Evolutionary conservation across 257 asterid genomes (phyloP).

Genomic region (Solanum bulbocastanum): DNA sequence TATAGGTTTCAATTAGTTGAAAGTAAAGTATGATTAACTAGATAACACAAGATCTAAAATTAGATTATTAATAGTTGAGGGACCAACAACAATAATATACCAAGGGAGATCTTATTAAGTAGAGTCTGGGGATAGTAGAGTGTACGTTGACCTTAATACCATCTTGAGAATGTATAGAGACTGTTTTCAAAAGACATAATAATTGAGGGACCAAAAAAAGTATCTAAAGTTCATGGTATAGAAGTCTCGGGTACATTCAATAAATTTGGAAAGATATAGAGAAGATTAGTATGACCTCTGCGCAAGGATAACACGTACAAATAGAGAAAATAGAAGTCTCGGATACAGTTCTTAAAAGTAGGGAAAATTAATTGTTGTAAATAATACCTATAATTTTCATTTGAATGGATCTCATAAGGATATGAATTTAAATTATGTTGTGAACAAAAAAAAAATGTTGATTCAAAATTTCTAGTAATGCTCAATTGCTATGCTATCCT

Average conservation of each 20-base stretch:
- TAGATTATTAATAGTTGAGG: not conserved
- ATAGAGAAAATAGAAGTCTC: no score
- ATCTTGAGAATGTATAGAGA: not conserved
- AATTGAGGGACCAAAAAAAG: not conserved
- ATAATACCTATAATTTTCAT: not conserved
- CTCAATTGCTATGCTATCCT: not conserved
- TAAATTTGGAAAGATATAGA: no score
- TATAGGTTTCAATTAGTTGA: not conserved
- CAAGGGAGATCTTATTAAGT: not conserved
- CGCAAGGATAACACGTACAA: no score
- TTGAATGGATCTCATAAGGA: not conserved
- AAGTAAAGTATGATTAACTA: not conserved
- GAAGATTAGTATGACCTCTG: no score
- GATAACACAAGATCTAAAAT: not conserved
- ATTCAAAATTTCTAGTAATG: not conserved
- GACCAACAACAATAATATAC: not conserved
- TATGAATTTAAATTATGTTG: not conserved
- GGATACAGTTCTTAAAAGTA: not conserved
- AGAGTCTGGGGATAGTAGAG: fast-evolving
- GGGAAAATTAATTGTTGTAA: not conserved
- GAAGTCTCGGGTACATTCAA: not conserved
- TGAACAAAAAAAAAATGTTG: not conserved
- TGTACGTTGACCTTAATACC: not conserved
- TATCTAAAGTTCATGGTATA: not conserved
- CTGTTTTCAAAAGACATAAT: not conserved